These are phyloP conservation scores for Saxispiralis lemnorum DNA, from an alignment of 495 filamentous ascomycete genomes.

Conservation along the genomic window DNA sequence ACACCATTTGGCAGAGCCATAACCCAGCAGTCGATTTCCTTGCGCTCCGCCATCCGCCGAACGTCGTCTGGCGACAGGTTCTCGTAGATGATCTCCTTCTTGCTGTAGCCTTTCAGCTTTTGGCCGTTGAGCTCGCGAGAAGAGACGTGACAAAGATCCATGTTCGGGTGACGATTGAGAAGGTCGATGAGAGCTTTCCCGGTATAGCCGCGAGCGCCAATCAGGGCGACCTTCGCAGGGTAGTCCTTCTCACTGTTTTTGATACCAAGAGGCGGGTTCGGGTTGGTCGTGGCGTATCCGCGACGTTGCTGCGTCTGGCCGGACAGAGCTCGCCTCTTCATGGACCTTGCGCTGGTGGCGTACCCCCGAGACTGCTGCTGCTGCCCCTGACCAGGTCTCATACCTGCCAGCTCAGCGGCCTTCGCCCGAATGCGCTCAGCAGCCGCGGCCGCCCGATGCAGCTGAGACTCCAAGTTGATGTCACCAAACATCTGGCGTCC, in stretches of 20 bases:
- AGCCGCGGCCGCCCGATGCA: constrained; percentile 57
- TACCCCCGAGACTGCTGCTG: constrained; percentile 9
- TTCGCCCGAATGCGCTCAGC: constrained; percentile 25
- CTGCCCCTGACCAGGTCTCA: constrained; percentile 29
- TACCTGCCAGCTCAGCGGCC: constrained; percentile 21
- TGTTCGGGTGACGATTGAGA: constrained; percentile 78
- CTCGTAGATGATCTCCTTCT: constrained; percentile 86
- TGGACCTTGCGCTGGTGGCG: constrained; percentile 5
- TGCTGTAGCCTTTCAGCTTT: constrained; percentile 78
- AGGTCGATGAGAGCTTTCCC: constrained; percentile 83
- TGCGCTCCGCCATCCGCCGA: constrained; percentile 70
- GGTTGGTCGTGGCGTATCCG: constrained; percentile 61
- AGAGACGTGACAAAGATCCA: constrained; percentile 85
- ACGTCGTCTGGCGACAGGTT: constrained; percentile 82
- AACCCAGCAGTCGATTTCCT: constrained; percentile 95
- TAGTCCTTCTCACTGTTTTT: constrained; percentile 72
- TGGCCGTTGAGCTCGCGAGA: constrained; percentile 85
- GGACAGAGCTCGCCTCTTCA: constrained; percentile 3
- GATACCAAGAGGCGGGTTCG: constrained; percentile 89
- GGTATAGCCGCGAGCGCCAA: constrained; percentile 90
- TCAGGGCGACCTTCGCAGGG: constrained; percentile 73
- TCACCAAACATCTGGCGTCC: constrained; percentile 80
- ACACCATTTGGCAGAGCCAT: constrained; percentile 97
- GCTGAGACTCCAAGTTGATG: constrained; percentile 69
- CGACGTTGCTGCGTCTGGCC: constrained; percentile 15